These are phyloP conservation scores for Begonia masoniana DNA, from an alignment of 306 rosid species.

Conservation along the genomic window DNA sequence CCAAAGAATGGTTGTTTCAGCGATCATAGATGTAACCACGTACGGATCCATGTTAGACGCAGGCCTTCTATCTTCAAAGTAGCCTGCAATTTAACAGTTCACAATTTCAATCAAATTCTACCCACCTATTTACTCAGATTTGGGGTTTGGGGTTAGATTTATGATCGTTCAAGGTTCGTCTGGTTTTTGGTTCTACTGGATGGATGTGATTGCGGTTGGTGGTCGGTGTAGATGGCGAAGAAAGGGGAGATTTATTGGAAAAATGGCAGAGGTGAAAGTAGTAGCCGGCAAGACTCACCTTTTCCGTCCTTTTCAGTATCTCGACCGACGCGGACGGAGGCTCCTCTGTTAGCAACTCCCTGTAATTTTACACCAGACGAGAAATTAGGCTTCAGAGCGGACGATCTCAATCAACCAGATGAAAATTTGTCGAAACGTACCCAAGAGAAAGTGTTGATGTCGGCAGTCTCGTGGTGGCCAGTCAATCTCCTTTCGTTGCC, in stretches of 20 bases:
- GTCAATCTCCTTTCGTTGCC: slow-evolving; percentile 54
- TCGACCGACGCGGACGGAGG: slow-evolving; percentile 41
- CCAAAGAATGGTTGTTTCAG: slow-evolving; percentile 36
- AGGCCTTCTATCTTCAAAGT: slow-evolving; percentile 47
- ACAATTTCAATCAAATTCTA: too few species aligned
- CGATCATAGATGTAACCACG: slow-evolving; percentile 36
- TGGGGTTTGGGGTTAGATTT: too few species aligned
- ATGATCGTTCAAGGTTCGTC: too few species aligned
- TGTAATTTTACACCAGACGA: slow-evolving; percentile 1
- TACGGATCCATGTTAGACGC: slow-evolving; percentile 51
- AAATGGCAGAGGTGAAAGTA: too few species aligned
- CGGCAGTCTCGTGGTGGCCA: slow-evolving; percentile 53
- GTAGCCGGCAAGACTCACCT: slow-evolving; percentile 16
- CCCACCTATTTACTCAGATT: too few species aligned
- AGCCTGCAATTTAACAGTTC: slow-evolving; percentile 16
- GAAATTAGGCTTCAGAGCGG: too few species aligned
- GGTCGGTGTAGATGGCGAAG: too few species aligned
- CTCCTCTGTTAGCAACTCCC: slow-evolving; percentile 56
- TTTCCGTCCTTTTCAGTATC: slow-evolving; percentile 41
- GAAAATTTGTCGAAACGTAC: slow-evolving; percentile 7
- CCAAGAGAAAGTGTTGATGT: slow-evolving; percentile 39
- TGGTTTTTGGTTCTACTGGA: too few species aligned
- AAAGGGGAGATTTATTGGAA: too few species aligned
- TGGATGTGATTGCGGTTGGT: too few species aligned
- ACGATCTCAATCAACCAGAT: too few species aligned